Evolutionary conservation across 208 protist species (phyloP).

Genomic region (Wallacemonas sp.): DNA sequence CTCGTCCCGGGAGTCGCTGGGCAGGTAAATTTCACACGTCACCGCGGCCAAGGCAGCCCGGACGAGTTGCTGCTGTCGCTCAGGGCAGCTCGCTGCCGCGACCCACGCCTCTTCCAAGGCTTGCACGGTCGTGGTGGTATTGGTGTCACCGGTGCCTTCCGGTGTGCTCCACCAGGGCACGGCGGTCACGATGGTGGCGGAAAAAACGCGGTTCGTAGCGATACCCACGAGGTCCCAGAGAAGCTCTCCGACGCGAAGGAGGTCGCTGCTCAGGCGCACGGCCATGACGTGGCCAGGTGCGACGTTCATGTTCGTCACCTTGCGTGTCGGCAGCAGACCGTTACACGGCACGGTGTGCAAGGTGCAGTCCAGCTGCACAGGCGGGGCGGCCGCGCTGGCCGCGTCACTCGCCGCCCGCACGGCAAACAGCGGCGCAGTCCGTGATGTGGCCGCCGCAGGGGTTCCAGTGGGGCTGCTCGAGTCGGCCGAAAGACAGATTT

Average conservation of each 20-base stretch:
- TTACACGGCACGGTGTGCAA: not conserved
- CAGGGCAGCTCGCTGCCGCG: not conserved
- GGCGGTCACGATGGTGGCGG: slow-evolving; percentile 17
- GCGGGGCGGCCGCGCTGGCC: not conserved
- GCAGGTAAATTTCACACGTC: slow-evolving; percentile 6
- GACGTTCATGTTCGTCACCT: slow-evolving; percentile 21
- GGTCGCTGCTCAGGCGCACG: slow-evolving; percentile 28
- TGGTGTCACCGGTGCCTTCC: not conserved
- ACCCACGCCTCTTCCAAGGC: slow-evolving; percentile 5
- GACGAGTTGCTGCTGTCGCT: slow-evolving; percentile 10
- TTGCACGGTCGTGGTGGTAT: not conserved
- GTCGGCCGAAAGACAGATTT: not conserved
- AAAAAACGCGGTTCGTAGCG: slow-evolving; percentile 32
- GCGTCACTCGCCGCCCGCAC: not conserved
- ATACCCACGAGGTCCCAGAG: slow-evolving; percentile 46
- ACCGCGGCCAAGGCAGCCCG: slow-evolving; percentile 1
- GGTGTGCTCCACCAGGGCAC: slow-evolving; percentile 40
- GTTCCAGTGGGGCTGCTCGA: too few species aligned
- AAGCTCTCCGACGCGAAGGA: slow-evolving; percentile 31
- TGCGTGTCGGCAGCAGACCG: slow-evolving; percentile 14
- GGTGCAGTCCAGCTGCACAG: not conserved
- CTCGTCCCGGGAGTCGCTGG: slow-evolving; percentile 8
- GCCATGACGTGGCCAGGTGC: not conserved
- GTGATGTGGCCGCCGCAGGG: too few species aligned
- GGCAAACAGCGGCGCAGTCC: not conserved